Evolutionary conservation across 495 filamentous ascomycete genomes (phyloP).

Genomic region (Talaromyces borbonicus): DNA sequence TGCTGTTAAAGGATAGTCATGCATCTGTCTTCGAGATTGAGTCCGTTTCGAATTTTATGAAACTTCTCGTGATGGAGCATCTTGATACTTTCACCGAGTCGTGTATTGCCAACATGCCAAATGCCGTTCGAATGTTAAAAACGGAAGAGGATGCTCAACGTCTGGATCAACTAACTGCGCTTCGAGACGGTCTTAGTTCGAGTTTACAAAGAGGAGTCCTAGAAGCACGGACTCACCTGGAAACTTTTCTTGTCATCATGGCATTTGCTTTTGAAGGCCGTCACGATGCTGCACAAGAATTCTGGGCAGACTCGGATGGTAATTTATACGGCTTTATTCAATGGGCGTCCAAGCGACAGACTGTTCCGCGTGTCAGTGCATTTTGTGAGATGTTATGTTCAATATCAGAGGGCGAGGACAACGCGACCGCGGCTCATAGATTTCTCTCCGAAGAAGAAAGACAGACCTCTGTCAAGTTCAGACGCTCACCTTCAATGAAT

Average conservation of each 20-base stretch:
- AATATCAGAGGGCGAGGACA: slow-evolving; percentile 68
- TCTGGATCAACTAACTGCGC: slow-evolving; percentile 49
- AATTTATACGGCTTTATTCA: slow-evolving; percentile 88
- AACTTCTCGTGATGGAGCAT: slow-evolving; percentile 60
- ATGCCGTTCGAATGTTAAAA: slow-evolving; percentile 76
- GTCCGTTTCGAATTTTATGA: slow-evolving; percentile 53
- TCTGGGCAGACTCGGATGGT: slow-evolving; percentile 82
- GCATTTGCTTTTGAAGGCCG: slow-evolving; percentile 82
- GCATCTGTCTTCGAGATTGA: slow-evolving; percentile 51
- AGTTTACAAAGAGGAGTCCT: slow-evolving; percentile 35
- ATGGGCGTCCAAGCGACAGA: slow-evolving; percentile 87
- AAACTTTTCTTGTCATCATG: slow-evolving; percentile 85
- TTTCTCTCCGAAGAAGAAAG: slow-evolving; percentile 84
- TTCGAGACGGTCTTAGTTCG: slow-evolving; percentile 38
- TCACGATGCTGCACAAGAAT: slow-evolving; percentile 69
- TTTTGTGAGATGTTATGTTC: slow-evolving; percentile 93
- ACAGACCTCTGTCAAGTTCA: slow-evolving; percentile 61
- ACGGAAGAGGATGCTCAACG: slow-evolving; percentile 83
- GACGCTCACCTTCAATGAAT: slow-evolving; percentile 68
- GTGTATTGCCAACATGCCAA: slow-evolving; percentile 90
- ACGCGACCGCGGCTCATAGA: slow-evolving; percentile 68
- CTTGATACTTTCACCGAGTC: slow-evolving; percentile 80
- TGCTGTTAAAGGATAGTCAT: slow-evolving; percentile 68
- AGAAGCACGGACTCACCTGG: slow-evolving; percentile 62
- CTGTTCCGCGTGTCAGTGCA: slow-evolving; percentile 84